Evolutionary conservation across 2,329 filamentous ascomycete genomes (phyloP).

Genomic region (Fusarium algeriense): DNA sequence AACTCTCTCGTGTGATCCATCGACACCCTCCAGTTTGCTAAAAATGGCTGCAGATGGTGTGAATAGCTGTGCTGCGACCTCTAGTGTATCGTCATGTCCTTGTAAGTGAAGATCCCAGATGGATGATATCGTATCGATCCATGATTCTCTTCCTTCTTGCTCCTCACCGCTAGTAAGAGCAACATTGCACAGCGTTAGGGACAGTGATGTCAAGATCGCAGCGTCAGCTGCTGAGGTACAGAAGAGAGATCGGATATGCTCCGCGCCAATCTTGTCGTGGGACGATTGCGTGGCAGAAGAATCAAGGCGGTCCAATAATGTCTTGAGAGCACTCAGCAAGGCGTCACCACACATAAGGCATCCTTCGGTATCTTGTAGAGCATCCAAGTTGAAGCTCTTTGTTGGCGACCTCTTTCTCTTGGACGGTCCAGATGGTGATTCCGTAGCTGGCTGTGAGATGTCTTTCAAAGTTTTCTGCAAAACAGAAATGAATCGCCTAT

Average conservation of each 20-base stretch:
- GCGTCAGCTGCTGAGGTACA: slow-evolving; percentile 62
- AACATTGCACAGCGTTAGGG: slow-evolving; percentile 60
- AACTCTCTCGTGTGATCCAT: slow-evolving; percentile 24
- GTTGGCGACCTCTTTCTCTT: slow-evolving; percentile 62
- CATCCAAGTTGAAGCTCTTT: slow-evolving; percentile 54
- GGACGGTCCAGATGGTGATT: slow-evolving; percentile 47
- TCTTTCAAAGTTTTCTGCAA: slow-evolving; percentile 76
- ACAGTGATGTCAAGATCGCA: slow-evolving; percentile 58
- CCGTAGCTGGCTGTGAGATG: slow-evolving; percentile 53
- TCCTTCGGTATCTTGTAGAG: slow-evolving; percentile 55
- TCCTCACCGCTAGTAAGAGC: slow-evolving; percentile 52
- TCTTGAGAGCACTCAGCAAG: slow-evolving; percentile 61
- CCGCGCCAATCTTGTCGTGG: slow-evolving; percentile 65
- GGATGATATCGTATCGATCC: slow-evolving; percentile 60
- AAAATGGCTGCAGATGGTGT: slow-evolving; percentile 54
- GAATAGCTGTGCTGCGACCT: slow-evolving; percentile 64
- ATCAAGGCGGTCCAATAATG: slow-evolving; percentile 61
- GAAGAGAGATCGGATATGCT: slow-evolving; percentile 70
- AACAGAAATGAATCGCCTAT: slow-evolving; percentile 75
- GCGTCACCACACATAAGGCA: slow-evolving; percentile 62
- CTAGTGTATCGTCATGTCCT: slow-evolving; percentile 59
- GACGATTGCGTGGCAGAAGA: slow-evolving; percentile 51
- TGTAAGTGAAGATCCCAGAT: slow-evolving; percentile 69
- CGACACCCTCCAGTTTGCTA: slow-evolving; percentile 54
- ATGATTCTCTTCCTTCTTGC: slow-evolving; percentile 57